Base-by-base conservation (phyloP, 2,329 filamentous ascomycete species). In the Microdochium nivale region DNA sequence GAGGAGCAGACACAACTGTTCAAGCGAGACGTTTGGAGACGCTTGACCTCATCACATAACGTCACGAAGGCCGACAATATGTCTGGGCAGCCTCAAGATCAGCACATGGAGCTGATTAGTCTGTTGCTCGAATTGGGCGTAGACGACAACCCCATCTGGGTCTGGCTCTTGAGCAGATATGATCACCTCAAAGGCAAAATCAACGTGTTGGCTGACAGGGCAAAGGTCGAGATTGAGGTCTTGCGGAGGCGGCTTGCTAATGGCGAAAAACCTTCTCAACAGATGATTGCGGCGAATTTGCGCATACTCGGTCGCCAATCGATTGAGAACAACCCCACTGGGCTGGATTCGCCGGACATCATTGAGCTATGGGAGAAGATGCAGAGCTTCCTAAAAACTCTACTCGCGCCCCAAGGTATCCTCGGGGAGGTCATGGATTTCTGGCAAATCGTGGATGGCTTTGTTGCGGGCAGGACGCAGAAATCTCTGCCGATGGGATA, bases 321-420 rank as follows among this genome's bases (percentile, higher is more conserved):
- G 1, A 73, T 83, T 5, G 79, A 83, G 50, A 81, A 80, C 52
- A 80, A 78, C 57, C 71, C 74, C 10, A 74, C 78, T 24, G 80
- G 84, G 11, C 77, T 90, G n/a, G 94, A 99, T 65, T 83, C 85
- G 0, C 71, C 85, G 2, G 86, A 92, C 47, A 79, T 96, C 14
- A 79, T 95, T 56, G 90, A 96, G 58, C 79, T 97, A 54, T 99
- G 94, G 94, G 91, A 96, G 61, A 89, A 91, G 65, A 84, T 95
- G 56, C 74, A 89, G 53, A 73, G 79, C 0, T 94, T 90, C 55
- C 67, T 97, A 54, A 84, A 73, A 10, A 81, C 79, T 43, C 76
- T 99, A 37, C 73, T 99, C 0, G 91, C 90, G 0, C 71, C 84
- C 7, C 83, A 85, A 55, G 94, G 94, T 3, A 77, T 97, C 16